Evolutionary conservation across 352 stramenopile species (phyloP).

Genomic region (Phytophthora pseudosyringae): DNA sequence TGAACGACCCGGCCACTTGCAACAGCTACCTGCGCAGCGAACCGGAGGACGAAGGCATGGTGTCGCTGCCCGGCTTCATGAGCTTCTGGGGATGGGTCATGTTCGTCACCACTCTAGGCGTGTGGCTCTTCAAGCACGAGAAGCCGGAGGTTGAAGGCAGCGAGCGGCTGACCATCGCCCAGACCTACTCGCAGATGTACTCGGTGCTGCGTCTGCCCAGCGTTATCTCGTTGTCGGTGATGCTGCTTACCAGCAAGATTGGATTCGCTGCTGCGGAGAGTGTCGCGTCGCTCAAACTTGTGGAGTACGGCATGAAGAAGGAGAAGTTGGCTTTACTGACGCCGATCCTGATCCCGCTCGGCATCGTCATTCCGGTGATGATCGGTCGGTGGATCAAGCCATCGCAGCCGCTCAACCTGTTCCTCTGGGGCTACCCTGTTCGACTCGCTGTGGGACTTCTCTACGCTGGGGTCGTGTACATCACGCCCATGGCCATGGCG

Average conservation of each 20-base stretch:
- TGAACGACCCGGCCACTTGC: conserved; percentile 95
- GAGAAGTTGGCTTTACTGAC: conserved; percentile 91
- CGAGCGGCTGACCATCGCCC: conserved; percentile 82
- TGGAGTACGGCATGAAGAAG: conserved; percentile 93
- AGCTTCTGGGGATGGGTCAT: conserved; percentile 95
- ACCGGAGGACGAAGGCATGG: conserved; percentile 75
- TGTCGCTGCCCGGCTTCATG: conserved; percentile 92
- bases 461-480: conserved; percentile 84
- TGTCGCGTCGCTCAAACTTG: conserved; percentile 92
- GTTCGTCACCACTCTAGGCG: conserved; percentile 90
- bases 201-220: conserved; percentile 85
- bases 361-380: conserved; percentile 89
- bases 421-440: conserved; percentile 85
- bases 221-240: conserved; percentile 84
- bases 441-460: conserved; percentile 84
- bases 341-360: conserved; percentile 87
- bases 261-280: conserved; percentile 92
- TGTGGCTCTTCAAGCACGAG: conserved; percentile 94
- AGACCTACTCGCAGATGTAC: conserved; percentile 93
- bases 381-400: conserved; percentile 78
- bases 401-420: conserved; percentile 75
- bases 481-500: conserved; percentile 80
- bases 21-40: conserved; percentile 87
- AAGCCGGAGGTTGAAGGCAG: conserved; percentile 54
- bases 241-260: conserved; percentile 93